Base-by-base conservation (phyloP, 352 stramenopile genomes). In the Globisporangium nodosum region DNA sequence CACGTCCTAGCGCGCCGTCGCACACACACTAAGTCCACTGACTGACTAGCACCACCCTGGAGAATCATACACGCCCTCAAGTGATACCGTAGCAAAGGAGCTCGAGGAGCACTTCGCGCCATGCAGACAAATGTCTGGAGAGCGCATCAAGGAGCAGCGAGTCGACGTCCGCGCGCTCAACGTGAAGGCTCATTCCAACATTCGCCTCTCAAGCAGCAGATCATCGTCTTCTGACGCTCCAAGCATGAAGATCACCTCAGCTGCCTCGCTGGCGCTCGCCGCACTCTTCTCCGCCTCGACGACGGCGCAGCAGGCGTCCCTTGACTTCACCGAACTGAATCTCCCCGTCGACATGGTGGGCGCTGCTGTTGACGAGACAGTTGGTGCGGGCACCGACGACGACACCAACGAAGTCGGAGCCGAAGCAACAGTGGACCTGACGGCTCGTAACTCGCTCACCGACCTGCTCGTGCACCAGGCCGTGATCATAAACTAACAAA, bases 381-480 rank as follows among this genome's bases (percentile, higher is more conserved):
- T 46, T 27, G 53, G 13, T 35, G 13, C 53, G 0, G 53, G 30
- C n/a, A 42, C 16, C 53, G 42, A 52, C 35, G n/a, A 12, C 18
- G n/a, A 27, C 24, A 27, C 24, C 24, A 27, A 11, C 5, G 56
- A 61, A 27, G 48, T 55, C 12, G 56, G 56, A 35, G 56, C 35
- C 13, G 48, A 61, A 5, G 47, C 31, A 1, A 48, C 54, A 16
- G 13, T 55, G 39, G 27, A 54, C 16, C 33, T 55, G 9, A 37
- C 48, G 3, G 30, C 11, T 6, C 37, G 21, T 1, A 27, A 51
- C 31, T 53, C 54, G 33, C 53, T 53, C 45, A 30, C 33, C 4
- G 46, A 47, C 39, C 56, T 46, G n/a, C 35, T 49, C 18, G 56
- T 54, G 48, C 56, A 39, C 39, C 56, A 62, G 30, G 12, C 39